Base-by-base conservation (phyloP, 495 filamentous ascomycete genomes). In the Patellaria atrata region DNA sequence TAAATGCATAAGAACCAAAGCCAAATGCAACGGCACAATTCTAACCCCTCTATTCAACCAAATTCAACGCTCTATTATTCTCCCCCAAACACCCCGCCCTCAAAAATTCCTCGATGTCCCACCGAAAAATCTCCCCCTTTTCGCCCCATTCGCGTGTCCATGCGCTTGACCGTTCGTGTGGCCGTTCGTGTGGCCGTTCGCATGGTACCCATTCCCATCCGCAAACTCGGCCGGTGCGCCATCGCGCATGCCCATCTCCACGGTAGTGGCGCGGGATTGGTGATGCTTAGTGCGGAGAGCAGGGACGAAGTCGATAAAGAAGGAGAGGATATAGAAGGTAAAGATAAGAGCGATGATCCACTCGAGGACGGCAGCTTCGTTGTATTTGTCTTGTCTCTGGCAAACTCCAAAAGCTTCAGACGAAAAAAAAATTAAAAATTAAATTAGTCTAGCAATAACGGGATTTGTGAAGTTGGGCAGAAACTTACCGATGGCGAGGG, bases 341-440 rank as follows among this genome's bases (percentile, higher is more conserved):
- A 93, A 97, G 41, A 94, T 63, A 45, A 96, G 75, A 15, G 85
- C 76, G 41, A 97, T 77, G 33, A 76, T 59, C 86, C 86, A 94
- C 56, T 82, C 79, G 14, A 72, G 42, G 17, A 68, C 40, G 3
- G 66, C 70, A 5, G 58, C 63, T 9, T 38, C 45, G 50, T 71
- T 65, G 35, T 50, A 51, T 0, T 47, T 28, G 2, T 48, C 36
- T 14, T 42, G 38, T 27, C 54, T 50, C 25, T 53, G 37, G 9
- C 38, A 47, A 2, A 58, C 55, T 14, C 59, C 69, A 41, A 73
- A 73, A 2, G 42, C 57, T 48, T 47, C 8, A 16, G 25, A 33
- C 18, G 39, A 30, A 3, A 20, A 18, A 15, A 13, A 22, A 20
- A 23, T 13, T 4, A 26, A 10, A 29, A 22, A 24, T 37, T 15